Evolutionary conservation across 2,329 filamentous ascomycete species (phyloP).

Genomic region (Escovopsis sp.): DNA sequence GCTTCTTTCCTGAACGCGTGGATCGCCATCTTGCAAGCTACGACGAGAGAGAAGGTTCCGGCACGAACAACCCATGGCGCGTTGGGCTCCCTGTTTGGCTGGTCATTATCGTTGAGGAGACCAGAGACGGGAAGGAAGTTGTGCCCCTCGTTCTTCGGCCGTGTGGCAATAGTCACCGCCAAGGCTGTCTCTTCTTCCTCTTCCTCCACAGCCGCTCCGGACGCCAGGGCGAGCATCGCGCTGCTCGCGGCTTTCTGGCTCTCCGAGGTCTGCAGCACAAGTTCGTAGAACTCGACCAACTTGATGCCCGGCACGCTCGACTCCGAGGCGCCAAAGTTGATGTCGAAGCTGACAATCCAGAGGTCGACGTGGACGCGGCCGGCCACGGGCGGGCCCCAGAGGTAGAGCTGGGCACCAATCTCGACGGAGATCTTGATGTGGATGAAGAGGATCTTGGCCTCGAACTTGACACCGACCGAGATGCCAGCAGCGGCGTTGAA

Average conservation of each 20-base stretch:
- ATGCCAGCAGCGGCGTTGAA: constrained; percentile 15
- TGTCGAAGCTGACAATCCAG: constrained; percentile 11
- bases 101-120: background rate
- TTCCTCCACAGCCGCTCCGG: background rate
- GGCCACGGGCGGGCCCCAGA: constrained; percentile 10
- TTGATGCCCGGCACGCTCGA: background rate
- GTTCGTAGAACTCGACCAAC: background rate
- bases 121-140: constrained; percentile 1
- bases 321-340: constrained; percentile 9
- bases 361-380: constrained; percentile 13
- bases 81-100: background rate
- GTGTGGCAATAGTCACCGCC: background rate
- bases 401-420: constrained; percentile 7
- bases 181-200: background rate
- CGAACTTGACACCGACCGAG: constrained; percentile 12
- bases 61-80: constrained; percentile 1
- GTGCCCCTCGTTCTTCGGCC: constrained; percentile 1
- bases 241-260: background rate
- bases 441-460: constrained; percentile 14
- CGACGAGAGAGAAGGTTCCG: background rate
- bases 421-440: constrained; percentile 8
- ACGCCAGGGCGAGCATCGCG: background rate
- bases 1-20: background rate
- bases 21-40: constrained; percentile 3
- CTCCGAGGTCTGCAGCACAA: background rate